phyloP scores from a whole-genome alignment of 2,329 filamentous ascomycete genomes.

The Diaporthe amygdali region DNA sequence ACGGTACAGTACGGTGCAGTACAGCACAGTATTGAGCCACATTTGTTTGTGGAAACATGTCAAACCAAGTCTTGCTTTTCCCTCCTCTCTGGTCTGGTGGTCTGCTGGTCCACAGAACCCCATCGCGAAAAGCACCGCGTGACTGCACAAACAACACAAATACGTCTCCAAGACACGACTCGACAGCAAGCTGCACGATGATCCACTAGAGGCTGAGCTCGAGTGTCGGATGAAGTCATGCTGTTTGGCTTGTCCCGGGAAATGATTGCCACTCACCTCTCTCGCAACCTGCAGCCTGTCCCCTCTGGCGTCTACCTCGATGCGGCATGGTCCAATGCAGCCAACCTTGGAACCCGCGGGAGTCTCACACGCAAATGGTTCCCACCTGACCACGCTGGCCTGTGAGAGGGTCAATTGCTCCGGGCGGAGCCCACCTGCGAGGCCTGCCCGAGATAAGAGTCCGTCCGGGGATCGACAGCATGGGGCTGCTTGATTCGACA shows the following conservation, averaged over 20 bases:
- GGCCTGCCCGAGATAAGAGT: neutral
- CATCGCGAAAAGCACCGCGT: too few species aligned
- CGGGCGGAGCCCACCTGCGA: neutral
- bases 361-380: neutral
- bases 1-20: too few species aligned
- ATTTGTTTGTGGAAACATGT: neutral
- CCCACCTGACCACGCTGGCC: constrained; percentile 1
- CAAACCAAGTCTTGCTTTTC: neutral
- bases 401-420: neutral
- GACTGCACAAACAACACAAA: neutral
- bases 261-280: neutral
- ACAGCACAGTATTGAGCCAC: neutral
- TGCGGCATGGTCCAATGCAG: neutral
- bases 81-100: neutral
- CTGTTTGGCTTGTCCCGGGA: neutral
- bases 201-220: neutral
- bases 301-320: neutral
- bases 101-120: too few species aligned
- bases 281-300: constrained; percentile 3
- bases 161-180: neutral
- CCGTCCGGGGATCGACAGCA: neutral
- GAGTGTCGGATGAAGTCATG: neutral
- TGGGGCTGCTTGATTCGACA: neutral
- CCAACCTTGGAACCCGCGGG: neutral
- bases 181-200: neutral